A percentile compares a stretch with the other conserved stretches of the same genome.
These are phyloP conservation scores for Silene conica DNA, from an alignment of 148 eudicot genomes.

Conservation along the genomic window DNA sequence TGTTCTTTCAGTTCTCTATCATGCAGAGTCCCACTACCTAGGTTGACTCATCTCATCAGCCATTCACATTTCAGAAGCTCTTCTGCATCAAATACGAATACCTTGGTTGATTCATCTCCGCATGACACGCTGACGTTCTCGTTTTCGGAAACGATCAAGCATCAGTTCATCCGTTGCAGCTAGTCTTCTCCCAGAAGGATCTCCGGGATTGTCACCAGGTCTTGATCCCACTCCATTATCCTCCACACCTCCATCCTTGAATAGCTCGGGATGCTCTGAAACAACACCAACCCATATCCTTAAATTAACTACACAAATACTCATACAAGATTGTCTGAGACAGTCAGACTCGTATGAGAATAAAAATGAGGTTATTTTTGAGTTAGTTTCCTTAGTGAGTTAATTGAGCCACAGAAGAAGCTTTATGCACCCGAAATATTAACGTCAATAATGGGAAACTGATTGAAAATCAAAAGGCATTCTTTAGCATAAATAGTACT, in stretches of 20 bases:
- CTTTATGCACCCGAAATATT: background rate
- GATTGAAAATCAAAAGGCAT: background rate
- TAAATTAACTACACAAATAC: too few species aligned
- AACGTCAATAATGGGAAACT: background rate
- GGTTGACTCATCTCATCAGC: background rate
- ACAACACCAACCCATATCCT: slow-evolving; percentile 6
- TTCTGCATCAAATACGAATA: background rate
- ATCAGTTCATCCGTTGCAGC: slow-evolving; percentile 92
- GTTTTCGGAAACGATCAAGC: slow-evolving; percentile 89
- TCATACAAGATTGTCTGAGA: too few species aligned
- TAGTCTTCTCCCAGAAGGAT: slow-evolving; percentile 58
- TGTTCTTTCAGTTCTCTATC: background rate
- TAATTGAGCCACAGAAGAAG: background rate
- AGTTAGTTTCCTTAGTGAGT: background rate
- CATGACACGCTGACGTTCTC: slow-evolving; percentile 91
- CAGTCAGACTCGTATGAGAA: background rate
- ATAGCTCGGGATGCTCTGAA: slow-evolving; percentile 83
- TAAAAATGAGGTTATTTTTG: background rate
- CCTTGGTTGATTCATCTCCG: slow-evolving; percentile 44
- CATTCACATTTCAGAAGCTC: background rate
- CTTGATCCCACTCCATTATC: slow-evolving; percentile 43
- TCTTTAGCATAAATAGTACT: background rate
- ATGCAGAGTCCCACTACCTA: background rate
- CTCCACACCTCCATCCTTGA: slow-evolving; percentile 57
- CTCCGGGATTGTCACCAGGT: slow-evolving; percentile 41